A percentile compares a stretch with the other conserved stretches of the same genome.
Evolutionary conservation across 129 eudicot genomes (phyloP).

Genomic region (Flaveria robusta): DNA sequence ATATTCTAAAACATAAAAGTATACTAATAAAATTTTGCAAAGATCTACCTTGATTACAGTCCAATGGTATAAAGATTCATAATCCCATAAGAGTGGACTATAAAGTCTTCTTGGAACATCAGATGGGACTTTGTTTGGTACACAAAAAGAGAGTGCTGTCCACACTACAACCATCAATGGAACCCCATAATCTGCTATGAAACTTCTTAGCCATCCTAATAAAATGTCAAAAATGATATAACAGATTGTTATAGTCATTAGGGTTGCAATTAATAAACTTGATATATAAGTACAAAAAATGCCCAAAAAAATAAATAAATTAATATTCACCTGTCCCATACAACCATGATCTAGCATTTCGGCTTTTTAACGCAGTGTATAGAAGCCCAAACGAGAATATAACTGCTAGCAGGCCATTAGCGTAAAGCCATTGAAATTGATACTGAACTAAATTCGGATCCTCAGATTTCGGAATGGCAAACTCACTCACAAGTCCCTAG

Average conservation of each 20-base stretch:
- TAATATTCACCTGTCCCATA: conserved; percentile 43
- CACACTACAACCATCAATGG: conserved; percentile 57
- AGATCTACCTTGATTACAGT: conserved; percentile 45
- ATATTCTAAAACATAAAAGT: neutral
- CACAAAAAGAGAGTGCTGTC: conserved; percentile 47
- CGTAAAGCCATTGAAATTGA: conserved; percentile 59
- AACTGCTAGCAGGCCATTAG: conserved; percentile 54
- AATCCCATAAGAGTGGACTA: conserved; percentile 52
- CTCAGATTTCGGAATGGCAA: conserved; percentile 44
- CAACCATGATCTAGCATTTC: conserved; percentile 63
- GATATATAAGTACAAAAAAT: neutral
- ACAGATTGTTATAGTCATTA: neutral
- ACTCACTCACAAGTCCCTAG: conserved; percentile 59
- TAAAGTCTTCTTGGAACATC: conserved; percentile 61
- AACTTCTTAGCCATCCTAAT: conserved; percentile 45
- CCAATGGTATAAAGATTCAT: conserved; percentile 49
- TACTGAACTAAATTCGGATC: conserved; percentile 18
- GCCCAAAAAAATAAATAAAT: neutral
- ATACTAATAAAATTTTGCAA: neutral
- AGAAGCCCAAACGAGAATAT: conserved; percentile 56
- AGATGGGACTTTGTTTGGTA: conserved; percentile 42
- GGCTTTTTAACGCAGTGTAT: conserved; percentile 54
- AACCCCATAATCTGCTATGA: conserved; percentile 60
- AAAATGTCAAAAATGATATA: conserved; percentile 19
- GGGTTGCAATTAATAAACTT: conserved; percentile 17